Conservation (phyloP, 2,329 filamentous ascomycete genomes). For the Aspergillus viridinutans region DNA sequence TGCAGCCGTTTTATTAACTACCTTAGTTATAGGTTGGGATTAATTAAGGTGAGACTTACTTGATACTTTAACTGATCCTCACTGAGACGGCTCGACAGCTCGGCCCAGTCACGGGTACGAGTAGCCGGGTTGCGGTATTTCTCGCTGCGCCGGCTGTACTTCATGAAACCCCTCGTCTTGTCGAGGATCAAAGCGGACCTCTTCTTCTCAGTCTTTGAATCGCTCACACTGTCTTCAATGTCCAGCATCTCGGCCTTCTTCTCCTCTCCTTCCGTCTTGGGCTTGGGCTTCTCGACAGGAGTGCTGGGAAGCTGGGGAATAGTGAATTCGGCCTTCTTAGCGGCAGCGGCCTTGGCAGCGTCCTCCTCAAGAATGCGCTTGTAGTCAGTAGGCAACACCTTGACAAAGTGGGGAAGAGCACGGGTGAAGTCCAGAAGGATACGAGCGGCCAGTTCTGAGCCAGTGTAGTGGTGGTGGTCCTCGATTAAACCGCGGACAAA, state of each 20-base stretch:
- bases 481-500: conserved; percentile 88
- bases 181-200: conserved; percentile 89
- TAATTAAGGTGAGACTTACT: too few species aligned
- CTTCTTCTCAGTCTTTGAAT: conserved; percentile 81
- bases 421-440: conserved; percentile 94
- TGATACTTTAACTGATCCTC: conserved; percentile 97
- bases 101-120: conserved; percentile 87
- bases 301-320: conserved; percentile 68
- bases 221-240: conserved; percentile 86
- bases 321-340: conserved; percentile 78
- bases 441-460: conserved; percentile 87
- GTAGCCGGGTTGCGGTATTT: conserved; percentile 85
- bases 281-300: conserved; percentile 51
- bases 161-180: conserved; percentile 97
- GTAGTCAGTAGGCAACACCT: conserved; percentile 91
- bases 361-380: conserved; percentile 88
- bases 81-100: conserved; percentile 79
- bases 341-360: conserved; percentile 76
- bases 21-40: too few species aligned
- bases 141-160: conserved; percentile 86
- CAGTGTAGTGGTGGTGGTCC: conserved; percentile 97
- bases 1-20: too few species aligned
- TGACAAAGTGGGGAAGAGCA: conserved; percentile 84
- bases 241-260: conserved; percentile 71
- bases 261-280: conserved; percentile 56